Evolutionary conservation across 495 filamentous ascomycete species (phyloP), one percentile per base, ranked within the genome.

Genomic region (Rhizodiscina lignyota): DNA sequence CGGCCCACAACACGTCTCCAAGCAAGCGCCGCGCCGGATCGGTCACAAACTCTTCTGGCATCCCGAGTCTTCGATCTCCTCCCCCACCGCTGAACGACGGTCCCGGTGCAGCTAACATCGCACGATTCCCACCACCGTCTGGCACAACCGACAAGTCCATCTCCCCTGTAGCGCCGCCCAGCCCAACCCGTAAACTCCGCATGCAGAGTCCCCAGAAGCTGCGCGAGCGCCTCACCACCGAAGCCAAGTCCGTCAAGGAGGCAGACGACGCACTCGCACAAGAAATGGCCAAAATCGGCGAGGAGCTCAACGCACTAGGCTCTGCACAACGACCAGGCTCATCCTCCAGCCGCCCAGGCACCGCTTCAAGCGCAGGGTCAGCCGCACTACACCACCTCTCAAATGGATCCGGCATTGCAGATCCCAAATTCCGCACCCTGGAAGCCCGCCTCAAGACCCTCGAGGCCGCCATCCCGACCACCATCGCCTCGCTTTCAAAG

Each of bases 201-300:
- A 72, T 94, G 55, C 86, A 92, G 54, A 86, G 78, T 29, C 81
- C 87, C 0, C 83, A 91, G 44, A 94, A 92, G 60, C 71, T 94
- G 21, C 81, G 89, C 30, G 83, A 94, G 54, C 80, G 86, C 33
- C 67, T 94, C 5, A 74, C 83, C 38, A 72, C 67, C 33, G 85
- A 94, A 49, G 79, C 83, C 49, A 75, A 66, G 31, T 67, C 74
- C 2, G 70, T 89, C 19, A 67, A 65, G 20, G 64, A 70, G n/a
- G 68, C 74, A 0, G 78, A 85, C 39, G 57, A 66, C 16, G 69
- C 65, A 2, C 52, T 94, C 12, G 71, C 78, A 49, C 65, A 70
- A 20, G 89, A 97, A 46, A 64, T 97, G 13, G 68, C 71, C 19
- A 74, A 79, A 33, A 86, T 97, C 45, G 68, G 79, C 11, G 72